A percentile compares a stretch with the other conserved stretches of the same genome.
Conservation (phyloP, 768 basidiomycete species). For the Amylocystis lapponica region DNA sequence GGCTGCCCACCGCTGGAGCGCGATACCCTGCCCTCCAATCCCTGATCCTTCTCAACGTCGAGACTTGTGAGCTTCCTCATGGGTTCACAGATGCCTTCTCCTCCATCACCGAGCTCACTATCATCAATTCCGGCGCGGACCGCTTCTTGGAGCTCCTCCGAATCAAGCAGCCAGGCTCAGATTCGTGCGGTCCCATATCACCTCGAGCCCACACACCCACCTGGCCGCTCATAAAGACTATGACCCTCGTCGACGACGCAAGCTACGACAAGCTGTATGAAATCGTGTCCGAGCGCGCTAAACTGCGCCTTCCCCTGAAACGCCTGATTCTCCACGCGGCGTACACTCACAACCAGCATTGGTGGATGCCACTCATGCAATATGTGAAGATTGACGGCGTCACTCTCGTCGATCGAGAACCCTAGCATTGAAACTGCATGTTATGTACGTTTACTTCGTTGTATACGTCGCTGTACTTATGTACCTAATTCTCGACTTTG, state of each 20-base stretch:
- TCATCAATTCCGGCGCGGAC: conserved; percentile 17
- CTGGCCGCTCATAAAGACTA: conserved; percentile 15
- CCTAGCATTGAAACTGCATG: conserved; percentile 4
- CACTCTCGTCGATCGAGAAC: conserved; percentile 14
- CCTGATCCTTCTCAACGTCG: conserved; percentile 18
- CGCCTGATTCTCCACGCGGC: conserved; percentile 17
- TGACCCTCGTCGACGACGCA: conserved; percentile 20
- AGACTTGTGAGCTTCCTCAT: conserved; percentile 12
- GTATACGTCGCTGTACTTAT: not conserved
- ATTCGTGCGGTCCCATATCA: not conserved
- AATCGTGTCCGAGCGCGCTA: conserved; percentile 14
- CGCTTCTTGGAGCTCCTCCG: conserved; percentile 19
- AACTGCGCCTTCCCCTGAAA: conserved; percentile 11
- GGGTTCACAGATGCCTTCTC: conserved; percentile 18
- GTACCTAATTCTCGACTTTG: not conserved
- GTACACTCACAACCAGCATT: conserved; percentile 11
- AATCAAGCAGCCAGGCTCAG: conserved; percentile 8
- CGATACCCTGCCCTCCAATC: conserved; percentile 16
- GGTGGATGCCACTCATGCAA: conserved; percentile 10
- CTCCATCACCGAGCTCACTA: conserved; percentile 15
- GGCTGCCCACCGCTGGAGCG: conserved; percentile 7
- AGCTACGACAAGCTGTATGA: conserved; percentile 14
- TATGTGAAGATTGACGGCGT: conserved; percentile 16
- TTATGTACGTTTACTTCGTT: not conserved
- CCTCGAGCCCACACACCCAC: conserved; percentile 2